Base-by-base conservation (phyloP, 2,329 filamentous ascomycete genomes). In the Aspergillus fijiensis region DNA sequence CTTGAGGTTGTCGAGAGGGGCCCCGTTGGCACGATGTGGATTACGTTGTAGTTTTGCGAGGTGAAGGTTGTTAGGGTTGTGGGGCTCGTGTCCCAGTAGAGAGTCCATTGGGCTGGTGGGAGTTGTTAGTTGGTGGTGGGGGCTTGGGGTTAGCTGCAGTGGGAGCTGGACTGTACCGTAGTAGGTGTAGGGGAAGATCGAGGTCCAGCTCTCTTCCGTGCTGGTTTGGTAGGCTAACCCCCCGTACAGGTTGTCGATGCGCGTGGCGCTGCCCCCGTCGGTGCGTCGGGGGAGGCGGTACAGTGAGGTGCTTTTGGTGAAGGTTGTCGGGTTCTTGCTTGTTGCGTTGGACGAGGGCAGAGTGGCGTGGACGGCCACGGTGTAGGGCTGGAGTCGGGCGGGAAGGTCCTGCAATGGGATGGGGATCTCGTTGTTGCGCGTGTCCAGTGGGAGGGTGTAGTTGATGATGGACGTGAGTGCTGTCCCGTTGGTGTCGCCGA, bases 141-240 rank as follows among this genome's bases (percentile, higher is more conserved):
- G 27, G 27, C 6, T 29, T 9, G 27, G 11, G 7, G 16, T 11
- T 42, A 1, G 29, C 7, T 9, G n/a, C 6, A 1, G 7, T 39
- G 52, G n/a, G n/a, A 2, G 11, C 25, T n/a, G 25, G 23, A 7
- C 21, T 6, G 39, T 55, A 55, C 52, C 52, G 52, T 55, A 55
- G 25, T 55, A 55, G 39, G 52, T 55, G 39, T 47, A 55, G 52
- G 52, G 52, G 42, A 55, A 33, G 39, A 55, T 55, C 11, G 52
- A 29, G 9, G 52, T 55, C 52, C 52, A 55, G 25, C n/a, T 55
- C 9, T 23, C 10, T 39, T 25, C 16, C 6, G 16, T 7, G 39
- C 42, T 14, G 16, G n/a, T 39, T 39, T 47, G 23, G 52, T 55
- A 55, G 23, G 52, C 45, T 10, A 55, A 23, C 2, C 39, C 39